A percentile compares a stretch with the other conserved stretches of the same genome.
Evolutionary conservation across 345 rosid species (phyloP).

Genomic region (Hibiscus tridactylites): DNA sequence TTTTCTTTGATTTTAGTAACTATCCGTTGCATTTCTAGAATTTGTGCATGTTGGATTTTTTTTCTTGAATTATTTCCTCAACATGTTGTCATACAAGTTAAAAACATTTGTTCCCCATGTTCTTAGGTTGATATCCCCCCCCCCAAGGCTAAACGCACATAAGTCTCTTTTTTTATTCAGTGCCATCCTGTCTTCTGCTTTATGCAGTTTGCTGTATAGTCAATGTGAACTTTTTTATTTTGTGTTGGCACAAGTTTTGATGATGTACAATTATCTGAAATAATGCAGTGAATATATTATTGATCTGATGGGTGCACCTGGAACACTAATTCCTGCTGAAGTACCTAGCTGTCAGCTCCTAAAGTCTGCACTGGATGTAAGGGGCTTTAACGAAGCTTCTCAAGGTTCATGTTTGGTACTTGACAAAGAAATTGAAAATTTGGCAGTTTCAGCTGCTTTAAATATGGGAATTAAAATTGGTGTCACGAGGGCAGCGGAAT

Average conservation of each 20-base stretch:
- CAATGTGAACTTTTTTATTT: not conserved
- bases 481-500: constrained; percentile 23
- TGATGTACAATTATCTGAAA: constrained; percentile 16
- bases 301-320: constrained; percentile 99
- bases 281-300: constrained; percentile 80
- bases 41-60: not conserved
- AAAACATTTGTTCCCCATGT: not conserved
- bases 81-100: not conserved
- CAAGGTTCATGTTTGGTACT: constrained; percentile 25
- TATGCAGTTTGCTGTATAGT: constrained; percentile 7
- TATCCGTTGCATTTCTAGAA: not conserved
- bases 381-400: constrained; percentile 33
- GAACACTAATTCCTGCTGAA: constrained; percentile 80
- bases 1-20: not conserved
- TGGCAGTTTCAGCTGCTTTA: constrained; percentile 22
- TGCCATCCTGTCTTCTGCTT: not conserved
- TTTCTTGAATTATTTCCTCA: constrained; percentile 1
- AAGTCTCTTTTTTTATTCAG: not conserved
- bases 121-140: not conserved
- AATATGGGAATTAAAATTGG: constrained; percentile 18
- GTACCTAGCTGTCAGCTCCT: constrained; percentile 66
- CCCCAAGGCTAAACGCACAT: not conserved
- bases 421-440: constrained; percentile 32
- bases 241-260: constrained; percentile 11
- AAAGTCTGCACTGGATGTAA: constrained; percentile 36